Percentiles rank a stretch among this genome's conserved stretches.
Evolutionary conservation across 106 monocot species (phyloP).

Genomic region (Platanthera guangdongensis): DNA sequence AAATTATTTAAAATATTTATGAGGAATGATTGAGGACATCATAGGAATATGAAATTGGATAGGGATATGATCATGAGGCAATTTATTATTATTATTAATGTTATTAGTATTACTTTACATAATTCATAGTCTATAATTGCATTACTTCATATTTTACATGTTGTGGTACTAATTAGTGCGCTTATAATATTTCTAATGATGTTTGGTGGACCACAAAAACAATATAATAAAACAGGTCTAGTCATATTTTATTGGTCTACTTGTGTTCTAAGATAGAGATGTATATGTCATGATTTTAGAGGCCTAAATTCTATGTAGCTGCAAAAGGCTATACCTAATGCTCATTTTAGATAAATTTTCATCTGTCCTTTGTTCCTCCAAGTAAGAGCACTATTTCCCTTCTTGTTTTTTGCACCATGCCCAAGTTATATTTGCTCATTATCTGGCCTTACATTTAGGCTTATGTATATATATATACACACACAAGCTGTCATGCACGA

Average conservation of each 20-base stretch:
- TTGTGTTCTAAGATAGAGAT: neutral
- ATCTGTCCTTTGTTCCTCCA: slow-evolving; percentile 7
- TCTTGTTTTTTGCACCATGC: slow-evolving; percentile 70
- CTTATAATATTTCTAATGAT: neutral
- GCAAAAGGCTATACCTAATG: neutral
- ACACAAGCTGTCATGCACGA: too few relatives aligned
- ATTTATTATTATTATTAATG: neutral
- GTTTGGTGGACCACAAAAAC: neutral
- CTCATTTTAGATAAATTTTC: neutral
- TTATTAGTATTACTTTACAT: neutral
- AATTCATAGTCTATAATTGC: neutral
- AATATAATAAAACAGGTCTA: neutral
- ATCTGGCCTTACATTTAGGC: slow-evolving; percentile 20
- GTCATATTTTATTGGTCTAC: neutral
- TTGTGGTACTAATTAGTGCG: neutral
- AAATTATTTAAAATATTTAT: neutral
- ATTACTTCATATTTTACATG: neutral
- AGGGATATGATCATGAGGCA: neutral
- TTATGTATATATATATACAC: too few relatives aligned
- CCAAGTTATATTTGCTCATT: slow-evolving; percentile 40
- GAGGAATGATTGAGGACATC: neutral
- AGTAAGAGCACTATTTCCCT: slow-evolving; percentile 7
- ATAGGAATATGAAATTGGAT: neutral
- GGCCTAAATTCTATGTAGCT: neutral
- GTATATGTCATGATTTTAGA: neutral